A percentile compares a stretch with the other conserved stretches of the same genome.
Evolutionary conservation across 768 basidiomycete genomes (phyloP).

Genomic region (Russula emetica): DNA sequence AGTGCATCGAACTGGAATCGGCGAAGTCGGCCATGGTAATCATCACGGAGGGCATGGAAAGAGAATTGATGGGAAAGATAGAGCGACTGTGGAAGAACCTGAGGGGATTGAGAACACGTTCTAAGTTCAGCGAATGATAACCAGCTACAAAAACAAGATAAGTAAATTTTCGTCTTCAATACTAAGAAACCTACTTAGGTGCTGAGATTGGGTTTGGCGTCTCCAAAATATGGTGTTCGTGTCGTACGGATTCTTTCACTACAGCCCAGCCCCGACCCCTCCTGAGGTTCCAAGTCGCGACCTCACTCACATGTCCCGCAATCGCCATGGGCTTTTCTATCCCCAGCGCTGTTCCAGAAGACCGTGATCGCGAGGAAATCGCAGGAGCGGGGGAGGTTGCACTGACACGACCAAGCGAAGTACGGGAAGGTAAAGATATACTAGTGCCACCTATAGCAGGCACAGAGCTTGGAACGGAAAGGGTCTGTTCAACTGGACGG

Average conservation of each 20-base stretch:
- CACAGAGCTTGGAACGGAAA: constrained; percentile 32
- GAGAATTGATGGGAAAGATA: constrained; percentile 85
- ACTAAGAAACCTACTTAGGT: constrained; percentile 20
- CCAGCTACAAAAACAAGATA: constrained; percentile 41
- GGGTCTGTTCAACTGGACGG: constrained; percentile 29
- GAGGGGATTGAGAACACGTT: constrained; percentile 56
- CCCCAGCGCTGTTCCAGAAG: constrained; percentile 38
- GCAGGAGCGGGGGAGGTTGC: constrained; percentile 31
- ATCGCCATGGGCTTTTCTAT: constrained; percentile 38
- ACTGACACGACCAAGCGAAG: constrained; percentile 41
- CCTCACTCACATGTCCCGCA: constrained; percentile 38
- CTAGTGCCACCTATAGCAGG: constrained; percentile 45
- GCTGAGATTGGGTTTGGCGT: constrained; percentile 9
- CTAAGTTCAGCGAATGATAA: constrained; percentile 81
- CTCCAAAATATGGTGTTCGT: constrained; percentile 4
- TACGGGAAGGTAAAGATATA: constrained; percentile 55
- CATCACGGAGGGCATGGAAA: constrained; percentile 69
- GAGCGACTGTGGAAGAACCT: constrained; percentile 64
- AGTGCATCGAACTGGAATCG: constrained; percentile 56
- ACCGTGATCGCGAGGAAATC: constrained; percentile 14
- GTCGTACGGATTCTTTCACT: constrained; percentile 39
- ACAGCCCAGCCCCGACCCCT: constrained; percentile 51
- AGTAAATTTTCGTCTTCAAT: background rate
- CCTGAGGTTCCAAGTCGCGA: constrained; percentile 66
- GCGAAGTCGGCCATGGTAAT: constrained; percentile 76